Percentiles rank a stretch among this genome's conserved stretches.
phyloP scores from a whole-genome alignment of 192 early-diverging fungal genomes.

The Coemansia guatemalensis region DNA sequence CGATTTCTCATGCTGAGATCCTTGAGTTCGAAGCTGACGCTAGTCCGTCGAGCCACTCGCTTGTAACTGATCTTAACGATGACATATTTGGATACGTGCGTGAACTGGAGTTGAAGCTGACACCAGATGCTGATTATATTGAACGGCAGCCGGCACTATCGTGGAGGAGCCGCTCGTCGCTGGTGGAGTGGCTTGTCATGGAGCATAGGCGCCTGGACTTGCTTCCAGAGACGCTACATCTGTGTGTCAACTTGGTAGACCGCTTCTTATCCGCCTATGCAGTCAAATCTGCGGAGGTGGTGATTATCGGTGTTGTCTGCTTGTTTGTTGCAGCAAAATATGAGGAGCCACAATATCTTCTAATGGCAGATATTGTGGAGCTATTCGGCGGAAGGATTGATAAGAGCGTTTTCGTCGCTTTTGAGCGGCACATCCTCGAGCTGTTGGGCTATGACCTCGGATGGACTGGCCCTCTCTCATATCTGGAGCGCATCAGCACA shows the following conservation, averaged over 20 bases:
- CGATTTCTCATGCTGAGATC: constrained; percentile 40
- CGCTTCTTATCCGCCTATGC: constrained; percentile 57
- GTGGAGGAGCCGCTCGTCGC: constrained; percentile 52
- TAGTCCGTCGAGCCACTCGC: constrained; percentile 35
- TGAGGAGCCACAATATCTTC: constrained; percentile 57
- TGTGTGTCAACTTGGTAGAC: constrained; percentile 60
- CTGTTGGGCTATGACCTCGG: constrained; percentile 61
- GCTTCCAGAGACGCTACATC: constrained; percentile 60
- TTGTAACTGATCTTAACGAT: constrained; percentile 59
- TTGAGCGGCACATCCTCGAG: constrained; percentile 58
- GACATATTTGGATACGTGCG: constrained; percentile 66
- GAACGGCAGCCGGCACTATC: constrained; percentile 44
- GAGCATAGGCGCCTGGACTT: constrained; percentile 59
- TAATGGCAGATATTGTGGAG: constrained; percentile 52
- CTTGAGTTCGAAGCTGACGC: constrained; percentile 1
- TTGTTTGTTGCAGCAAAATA: constrained; percentile 61
- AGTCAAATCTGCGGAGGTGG: constrained; percentile 51
- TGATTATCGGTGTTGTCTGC: constrained; percentile 55
- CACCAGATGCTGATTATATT: constrained; percentile 58
- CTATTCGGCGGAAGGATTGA: constrained; percentile 49
- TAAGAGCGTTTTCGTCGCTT: constrained; percentile 50
- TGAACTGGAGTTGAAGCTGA: constrained; percentile 57
- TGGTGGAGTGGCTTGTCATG: constrained; percentile 60
- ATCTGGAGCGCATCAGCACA: constrained; percentile 58
- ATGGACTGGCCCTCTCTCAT: constrained; percentile 58